phyloP scores from a whole-genome alignment of 306 rosid genomes.

The Heteromeles arbutifolia region DNA sequence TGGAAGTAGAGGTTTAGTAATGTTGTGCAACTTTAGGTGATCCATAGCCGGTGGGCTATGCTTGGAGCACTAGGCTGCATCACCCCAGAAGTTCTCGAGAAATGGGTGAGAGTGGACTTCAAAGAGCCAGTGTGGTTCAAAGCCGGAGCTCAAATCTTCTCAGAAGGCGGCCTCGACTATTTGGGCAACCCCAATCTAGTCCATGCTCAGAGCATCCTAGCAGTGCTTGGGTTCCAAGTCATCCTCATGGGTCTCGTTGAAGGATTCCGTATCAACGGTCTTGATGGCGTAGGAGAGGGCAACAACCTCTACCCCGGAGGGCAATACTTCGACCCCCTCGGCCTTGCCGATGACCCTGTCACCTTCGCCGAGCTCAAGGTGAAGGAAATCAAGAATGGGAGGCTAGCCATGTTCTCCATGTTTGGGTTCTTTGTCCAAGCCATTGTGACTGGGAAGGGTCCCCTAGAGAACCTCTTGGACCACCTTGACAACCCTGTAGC shows the following conservation, averaged over 20 bases:
- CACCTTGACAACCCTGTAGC: slow-evolving; percentile 91
- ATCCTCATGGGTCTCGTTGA: slow-evolving; percentile 86
- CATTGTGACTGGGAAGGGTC: slow-evolving; percentile 90
- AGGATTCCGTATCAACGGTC: slow-evolving; percentile 88
- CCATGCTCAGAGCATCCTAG: slow-evolving; percentile 87
- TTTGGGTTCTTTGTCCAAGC: slow-evolving; percentile 97
- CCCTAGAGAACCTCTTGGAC: slow-evolving; percentile 79
- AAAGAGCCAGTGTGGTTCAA: slow-evolving; percentile 96
- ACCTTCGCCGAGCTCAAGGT: slow-evolving; percentile 85
- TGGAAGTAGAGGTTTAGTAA: background rate
- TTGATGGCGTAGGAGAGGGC: slow-evolving; percentile 79
- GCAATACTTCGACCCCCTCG: slow-evolving; percentile 85
- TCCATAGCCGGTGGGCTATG: slow-evolving; percentile 96
- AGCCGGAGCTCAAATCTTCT: slow-evolving; percentile 85
- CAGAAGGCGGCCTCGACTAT: slow-evolving; percentile 87
- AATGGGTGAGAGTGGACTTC: slow-evolving; percentile 67
- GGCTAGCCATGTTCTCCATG: slow-evolving; percentile 93
- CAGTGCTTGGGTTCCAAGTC: slow-evolving; percentile 76
- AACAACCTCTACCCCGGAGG: slow-evolving; percentile 88
- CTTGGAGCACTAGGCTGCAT: slow-evolving; percentile 92
- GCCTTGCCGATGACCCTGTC: slow-evolving; percentile 83
- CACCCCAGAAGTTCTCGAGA: slow-evolving; percentile 75
- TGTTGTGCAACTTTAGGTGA: slow-evolving; percentile 39
- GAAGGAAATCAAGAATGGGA: slow-evolving; percentile 83
- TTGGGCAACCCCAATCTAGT: slow-evolving; percentile 89